Evolutionary conservation across 2,329 filamentous ascomycete species (phyloP).

Genomic region (Akanthomyces muscarius): DNA sequence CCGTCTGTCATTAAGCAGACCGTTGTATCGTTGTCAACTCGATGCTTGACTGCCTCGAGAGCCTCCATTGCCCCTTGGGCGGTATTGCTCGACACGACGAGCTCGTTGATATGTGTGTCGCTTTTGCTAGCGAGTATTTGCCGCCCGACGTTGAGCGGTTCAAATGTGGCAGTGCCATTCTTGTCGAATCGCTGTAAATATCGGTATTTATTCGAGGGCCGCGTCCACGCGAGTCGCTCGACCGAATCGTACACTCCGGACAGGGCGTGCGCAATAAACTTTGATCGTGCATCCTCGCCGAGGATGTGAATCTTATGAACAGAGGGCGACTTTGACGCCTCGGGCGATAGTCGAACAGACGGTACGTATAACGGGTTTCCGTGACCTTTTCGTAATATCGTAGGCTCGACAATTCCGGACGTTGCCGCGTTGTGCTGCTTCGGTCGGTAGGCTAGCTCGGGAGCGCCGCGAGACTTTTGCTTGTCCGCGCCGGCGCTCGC

Average conservation of each 20-base stretch:
- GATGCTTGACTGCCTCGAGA: conserved; percentile 57
- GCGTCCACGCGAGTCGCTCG: conserved; percentile 31
- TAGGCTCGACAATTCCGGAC: conserved; percentile 21
- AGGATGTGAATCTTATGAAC: conserved; percentile 41
- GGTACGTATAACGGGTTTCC: conserved; percentile 31
- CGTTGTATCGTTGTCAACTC: conserved; percentile 64
- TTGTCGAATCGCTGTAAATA: conserved; percentile 26
- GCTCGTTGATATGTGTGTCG: conserved; percentile 59
- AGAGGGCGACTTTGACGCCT: conserved; percentile 29
- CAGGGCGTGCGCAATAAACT: conserved; percentile 39
- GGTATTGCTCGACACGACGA: conserved; percentile 63
- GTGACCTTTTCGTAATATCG: conserved; percentile 21
- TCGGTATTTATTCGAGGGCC: conserved; percentile 27
- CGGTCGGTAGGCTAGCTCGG: conserved; percentile 13
- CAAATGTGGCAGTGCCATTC: conserved; percentile 20
- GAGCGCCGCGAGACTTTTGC: conserved; percentile 14
- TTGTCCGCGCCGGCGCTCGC: conserved; percentile 23
- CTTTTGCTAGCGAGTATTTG: conserved; percentile 23
- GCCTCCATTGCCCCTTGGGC: conserved; percentile 53
- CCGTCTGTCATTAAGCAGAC: conserved; percentile 77
- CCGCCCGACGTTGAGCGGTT: conserved; percentile 14
- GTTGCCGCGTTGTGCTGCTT: conserved; percentile 14
- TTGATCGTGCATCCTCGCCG: conserved; percentile 38
- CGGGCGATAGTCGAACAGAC: conserved; percentile 33
- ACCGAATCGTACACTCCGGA: conserved; percentile 40